These are phyloP conservation scores for Cicer cuneatum DNA, from an alignment of 306 rosid genomes.

Conservation along the genomic window DNA sequence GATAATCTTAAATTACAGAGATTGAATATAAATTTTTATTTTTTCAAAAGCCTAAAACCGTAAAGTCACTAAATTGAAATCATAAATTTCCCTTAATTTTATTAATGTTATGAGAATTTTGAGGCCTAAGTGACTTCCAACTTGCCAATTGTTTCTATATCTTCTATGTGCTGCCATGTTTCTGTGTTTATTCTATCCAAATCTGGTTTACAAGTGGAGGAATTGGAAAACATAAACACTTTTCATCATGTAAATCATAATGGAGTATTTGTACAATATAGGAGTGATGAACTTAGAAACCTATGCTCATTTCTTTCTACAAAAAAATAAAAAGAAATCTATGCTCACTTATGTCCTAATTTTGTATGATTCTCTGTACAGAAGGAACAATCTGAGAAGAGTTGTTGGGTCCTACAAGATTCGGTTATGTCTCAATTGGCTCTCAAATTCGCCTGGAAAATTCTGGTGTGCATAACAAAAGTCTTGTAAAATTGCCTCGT, in stretches of 20 bases:
- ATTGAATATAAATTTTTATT: too few species aligned
- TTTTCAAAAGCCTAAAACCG: too few species aligned
- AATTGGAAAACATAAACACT: not conserved
- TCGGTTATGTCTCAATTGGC: constrained; percentile 14
- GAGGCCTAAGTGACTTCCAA: too few species aligned
- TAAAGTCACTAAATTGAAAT: too few species aligned
- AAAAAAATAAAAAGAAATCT: not conserved
- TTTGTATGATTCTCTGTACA: constrained; percentile 47
- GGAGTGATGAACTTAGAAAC: constrained; percentile 43
- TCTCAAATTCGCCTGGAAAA: constrained; percentile 40
- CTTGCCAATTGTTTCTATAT: too few species aligned
- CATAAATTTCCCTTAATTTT: too few species aligned
- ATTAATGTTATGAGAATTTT: too few species aligned
- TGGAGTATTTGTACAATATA: constrained; percentile 34
- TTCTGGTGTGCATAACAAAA: constrained; percentile 38
- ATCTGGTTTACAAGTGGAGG: not conserved
- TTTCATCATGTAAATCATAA: too few species aligned
- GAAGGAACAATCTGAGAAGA: constrained; percentile 41
- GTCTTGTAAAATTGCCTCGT: constrained; percentile 31
- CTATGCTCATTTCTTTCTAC: constrained; percentile 35
- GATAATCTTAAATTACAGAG: too few species aligned
- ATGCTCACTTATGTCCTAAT: constrained; percentile 42
- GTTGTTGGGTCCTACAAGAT: constrained; percentile 39
- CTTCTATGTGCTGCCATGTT: too few species aligned
- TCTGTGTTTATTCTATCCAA: not conserved